A percentile compares a stretch with the other conserved stretches of the same genome.
Evolutionary conservation across 805 yeast species (phyloP).

Genomic region (Millerozyma miso): DNA sequence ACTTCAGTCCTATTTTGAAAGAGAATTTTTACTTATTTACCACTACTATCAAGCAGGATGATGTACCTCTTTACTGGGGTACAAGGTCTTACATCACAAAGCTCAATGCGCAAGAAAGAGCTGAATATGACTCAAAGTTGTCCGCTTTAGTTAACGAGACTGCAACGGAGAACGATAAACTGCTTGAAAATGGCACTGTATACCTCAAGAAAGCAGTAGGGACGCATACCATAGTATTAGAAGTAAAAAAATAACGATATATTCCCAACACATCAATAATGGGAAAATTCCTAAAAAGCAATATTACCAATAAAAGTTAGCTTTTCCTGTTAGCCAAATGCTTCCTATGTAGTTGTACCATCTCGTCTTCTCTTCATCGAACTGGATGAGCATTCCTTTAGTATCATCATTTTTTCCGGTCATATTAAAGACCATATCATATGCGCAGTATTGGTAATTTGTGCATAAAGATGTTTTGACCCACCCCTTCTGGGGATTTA

Average conservation of each 20-base stretch:
- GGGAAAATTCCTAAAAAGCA: background rate
- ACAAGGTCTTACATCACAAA: slow-evolving; percentile 53
- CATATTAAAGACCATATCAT: slow-evolving; percentile 22
- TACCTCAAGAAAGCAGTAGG: slow-evolving; percentile 22
- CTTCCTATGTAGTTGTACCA: slow-evolving; percentile 29
- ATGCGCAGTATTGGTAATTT: slow-evolving; percentile 39
- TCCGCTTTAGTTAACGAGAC: slow-evolving; percentile 21
- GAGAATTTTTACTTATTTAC: slow-evolving; percentile 31
- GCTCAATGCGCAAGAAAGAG: slow-evolving; percentile 33
- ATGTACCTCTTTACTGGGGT: slow-evolving; percentile 48
- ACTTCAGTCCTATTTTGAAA: slow-evolving; percentile 29
- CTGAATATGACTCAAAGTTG: slow-evolving; percentile 24
- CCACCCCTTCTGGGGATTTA: slow-evolving; percentile 43
- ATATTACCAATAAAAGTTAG: background rate
- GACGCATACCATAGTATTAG: slow-evolving; percentile 17
- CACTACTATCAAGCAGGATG: slow-evolving; percentile 25
- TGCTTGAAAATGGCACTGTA: slow-evolving; percentile 7
- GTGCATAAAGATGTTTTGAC: slow-evolving; percentile 30
- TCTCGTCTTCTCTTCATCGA: slow-evolving; percentile 11
- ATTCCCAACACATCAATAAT: background rate
- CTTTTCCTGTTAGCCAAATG: slow-evolving; percentile 29
- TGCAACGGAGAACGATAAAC: slow-evolving; percentile 10
- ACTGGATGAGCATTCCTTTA: slow-evolving; percentile 22
- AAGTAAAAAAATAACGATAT: slow-evolving; percentile 6
- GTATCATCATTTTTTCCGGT: slow-evolving; percentile 6